Conservation (phyloP, 2,329 filamentous ascomycete genomes). For the Aspergillus sp. region DNA sequence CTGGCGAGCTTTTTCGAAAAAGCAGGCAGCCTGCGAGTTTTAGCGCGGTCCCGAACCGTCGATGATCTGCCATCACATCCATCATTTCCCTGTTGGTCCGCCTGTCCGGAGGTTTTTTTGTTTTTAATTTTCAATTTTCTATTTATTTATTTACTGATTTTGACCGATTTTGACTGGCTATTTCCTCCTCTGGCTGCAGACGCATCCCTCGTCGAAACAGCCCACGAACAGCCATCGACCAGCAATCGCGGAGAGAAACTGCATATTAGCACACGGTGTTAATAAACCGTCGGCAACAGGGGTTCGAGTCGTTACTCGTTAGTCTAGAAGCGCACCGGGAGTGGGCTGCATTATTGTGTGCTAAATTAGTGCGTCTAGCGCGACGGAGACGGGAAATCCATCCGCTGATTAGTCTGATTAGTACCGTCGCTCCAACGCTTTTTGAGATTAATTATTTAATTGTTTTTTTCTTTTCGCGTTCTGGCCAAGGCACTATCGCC, state of each 20-base stretch:
- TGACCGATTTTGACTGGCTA: too few relatives aligned
- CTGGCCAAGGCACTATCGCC: slow-evolving; percentile 14
- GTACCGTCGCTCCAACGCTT: neutral
- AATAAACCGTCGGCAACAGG: slow-evolving; percentile 11
- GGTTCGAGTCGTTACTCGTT: slow-evolving; percentile 13
- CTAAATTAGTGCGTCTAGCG: slow-evolving; percentile 2
- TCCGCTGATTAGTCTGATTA: neutral
- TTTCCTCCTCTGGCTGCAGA: too few relatives aligned
- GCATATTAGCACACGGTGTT: too few relatives aligned
- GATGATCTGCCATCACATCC: slow-evolving; percentile 18
- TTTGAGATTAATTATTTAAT: neutral
- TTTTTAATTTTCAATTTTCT: neutral
- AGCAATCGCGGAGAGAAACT: too few relatives aligned
- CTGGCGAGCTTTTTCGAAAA: neutral
- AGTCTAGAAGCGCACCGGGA: slow-evolving; percentile 4
- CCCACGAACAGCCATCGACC: too few relatives aligned
- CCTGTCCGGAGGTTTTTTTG: neutral
- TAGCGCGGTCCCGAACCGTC: slow-evolving; percentile 14
- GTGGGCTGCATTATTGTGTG: neutral
- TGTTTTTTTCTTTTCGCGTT: neutral
- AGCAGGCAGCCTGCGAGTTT: slow-evolving; percentile 8
- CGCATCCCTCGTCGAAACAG: too few relatives aligned
- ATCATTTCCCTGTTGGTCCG: neutral
- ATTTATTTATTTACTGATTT: too few relatives aligned
- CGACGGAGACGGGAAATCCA: slow-evolving; percentile 1